Percentiles rank a stretch among this genome's conserved stretches.
These are phyloP conservation scores for Cenchrus americanus DNA, from an alignment of 176 grass and related monocot genomes.

Conservation along the genomic window DNA sequence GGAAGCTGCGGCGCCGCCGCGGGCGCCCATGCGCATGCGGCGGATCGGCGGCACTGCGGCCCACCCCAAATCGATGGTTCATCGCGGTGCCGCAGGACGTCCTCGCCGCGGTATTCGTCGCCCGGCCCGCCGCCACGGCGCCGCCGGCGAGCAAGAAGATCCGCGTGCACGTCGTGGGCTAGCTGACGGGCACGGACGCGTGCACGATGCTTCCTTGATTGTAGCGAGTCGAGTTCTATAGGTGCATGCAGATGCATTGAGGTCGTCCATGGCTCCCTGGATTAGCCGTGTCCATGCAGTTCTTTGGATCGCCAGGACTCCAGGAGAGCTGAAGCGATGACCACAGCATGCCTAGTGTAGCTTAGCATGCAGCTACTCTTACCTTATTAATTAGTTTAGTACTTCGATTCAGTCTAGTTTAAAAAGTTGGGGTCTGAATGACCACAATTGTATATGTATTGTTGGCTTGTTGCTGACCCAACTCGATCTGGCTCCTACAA, in stretches of 20 bases:
- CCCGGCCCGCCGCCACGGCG: not conserved
- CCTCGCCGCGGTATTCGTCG: constrained; percentile 47
- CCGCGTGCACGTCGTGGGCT: constrained; percentile 44
- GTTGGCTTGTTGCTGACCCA: constrained; percentile 20
- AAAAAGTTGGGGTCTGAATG: constrained; percentile 24
- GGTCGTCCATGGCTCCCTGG: constrained; percentile 17
- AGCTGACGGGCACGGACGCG: not conserved
- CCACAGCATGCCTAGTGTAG: not conserved
- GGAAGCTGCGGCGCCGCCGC: not conserved
- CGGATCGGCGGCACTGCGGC: not conserved
- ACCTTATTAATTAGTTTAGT: constrained; percentile 2
- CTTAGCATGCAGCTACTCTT: constrained; percentile 4
- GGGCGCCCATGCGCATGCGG: not conserved
- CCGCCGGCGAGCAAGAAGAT: constrained; percentile 43
- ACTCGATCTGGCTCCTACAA: not conserved
- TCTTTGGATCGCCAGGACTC: not conserved
- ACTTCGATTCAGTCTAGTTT: constrained; percentile 18
- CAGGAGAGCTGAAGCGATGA: constrained; percentile 41
- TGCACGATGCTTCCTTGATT: not conserved
- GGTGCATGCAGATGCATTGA: not conserved
- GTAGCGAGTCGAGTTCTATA: not conserved
- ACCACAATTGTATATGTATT: constrained; percentile 47
- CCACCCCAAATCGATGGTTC: constrained; percentile 12
- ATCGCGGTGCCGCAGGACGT: constrained; percentile 46
- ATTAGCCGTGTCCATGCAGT: constrained; percentile 1